phyloP scores from a whole-genome alignment of 305 asterid species.

The Solanum aculeatissimum region DNA sequence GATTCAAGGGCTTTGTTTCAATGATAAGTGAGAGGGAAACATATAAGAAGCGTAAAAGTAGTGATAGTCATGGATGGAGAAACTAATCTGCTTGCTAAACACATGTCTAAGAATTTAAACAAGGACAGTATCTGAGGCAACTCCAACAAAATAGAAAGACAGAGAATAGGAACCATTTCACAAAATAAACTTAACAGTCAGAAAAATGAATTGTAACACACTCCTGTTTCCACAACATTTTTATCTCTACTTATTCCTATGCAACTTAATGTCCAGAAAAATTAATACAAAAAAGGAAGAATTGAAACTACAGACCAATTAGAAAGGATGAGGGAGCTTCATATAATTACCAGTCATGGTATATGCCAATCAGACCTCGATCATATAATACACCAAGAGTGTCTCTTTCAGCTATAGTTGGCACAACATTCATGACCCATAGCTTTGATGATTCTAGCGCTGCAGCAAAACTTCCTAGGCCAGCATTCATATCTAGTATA shows the following conservation, averaged over 20 bases:
- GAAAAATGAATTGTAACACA: not conserved
- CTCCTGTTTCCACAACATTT: not conserved
- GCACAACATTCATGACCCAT: constrained; percentile 43
- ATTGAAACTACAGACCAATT: not conserved
- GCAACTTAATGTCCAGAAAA: not conserved
- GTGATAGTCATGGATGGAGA: not conserved
- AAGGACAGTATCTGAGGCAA: not conserved
- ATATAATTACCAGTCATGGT: constrained; percentile 28
- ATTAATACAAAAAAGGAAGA: not conserved
- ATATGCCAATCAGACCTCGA: constrained; percentile 39
- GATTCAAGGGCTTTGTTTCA: not conserved
- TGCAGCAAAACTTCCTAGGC: constrained; percentile 34
- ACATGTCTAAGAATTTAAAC: not conserved
- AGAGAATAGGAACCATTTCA: not conserved
- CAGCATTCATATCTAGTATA: constrained; percentile 36
- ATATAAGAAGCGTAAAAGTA: not conserved
- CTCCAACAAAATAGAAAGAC: not conserved
- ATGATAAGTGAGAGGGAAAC: not conserved
- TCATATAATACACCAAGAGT: constrained; percentile 31
- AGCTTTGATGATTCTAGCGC: constrained; percentile 20
- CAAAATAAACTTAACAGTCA: not conserved
- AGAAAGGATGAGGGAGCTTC: not conserved
- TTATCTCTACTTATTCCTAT: not conserved
- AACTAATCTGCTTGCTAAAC: not conserved
- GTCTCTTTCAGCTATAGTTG: constrained; percentile 24